These are phyloP conservation scores for Bretziella fagacearum DNA, from an alignment of 2,329 filamentous ascomycete genomes.

Conservation along the genomic window DNA sequence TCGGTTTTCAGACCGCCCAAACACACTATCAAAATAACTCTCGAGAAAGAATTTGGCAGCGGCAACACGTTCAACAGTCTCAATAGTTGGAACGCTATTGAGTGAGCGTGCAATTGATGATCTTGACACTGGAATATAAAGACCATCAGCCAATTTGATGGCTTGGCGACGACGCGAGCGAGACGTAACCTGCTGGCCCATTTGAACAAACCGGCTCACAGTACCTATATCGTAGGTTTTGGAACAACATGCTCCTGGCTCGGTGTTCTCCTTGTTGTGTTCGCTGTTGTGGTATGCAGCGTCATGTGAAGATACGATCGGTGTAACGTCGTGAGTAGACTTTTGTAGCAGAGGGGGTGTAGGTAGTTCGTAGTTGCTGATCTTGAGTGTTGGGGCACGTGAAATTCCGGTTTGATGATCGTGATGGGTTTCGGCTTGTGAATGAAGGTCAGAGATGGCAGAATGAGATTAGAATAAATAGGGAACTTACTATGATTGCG, in stretches of 20 bases:
- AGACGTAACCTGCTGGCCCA: not conserved
- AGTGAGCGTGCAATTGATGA: not conserved
- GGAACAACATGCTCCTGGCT: not conserved
- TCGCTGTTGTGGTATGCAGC: not conserved
- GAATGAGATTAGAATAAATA: not conserved
- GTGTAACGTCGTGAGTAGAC: not conserved
- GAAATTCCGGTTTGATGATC: not conserved
- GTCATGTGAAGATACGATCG: not conserved
- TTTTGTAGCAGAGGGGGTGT: not conserved
- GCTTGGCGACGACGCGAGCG: not conserved
- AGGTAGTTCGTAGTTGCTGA: not conserved
- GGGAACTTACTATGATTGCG: conserved; percentile 9
- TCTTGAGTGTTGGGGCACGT: not conserved
- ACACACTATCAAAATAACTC: conserved; percentile 59
- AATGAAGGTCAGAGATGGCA: not conserved
- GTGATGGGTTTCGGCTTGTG: not conserved
- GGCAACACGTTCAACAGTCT: conserved; percentile 60
- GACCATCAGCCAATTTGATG: not conserved
- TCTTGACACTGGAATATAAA: not conserved
- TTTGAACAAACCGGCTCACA: not conserved
- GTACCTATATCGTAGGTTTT: conserved; percentile 1
- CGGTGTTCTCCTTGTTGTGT: not conserved
- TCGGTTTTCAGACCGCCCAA: conserved; percentile 29
- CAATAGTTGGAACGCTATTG: conserved; percentile 20
- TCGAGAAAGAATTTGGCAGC: conserved; percentile 79